Percentiles rank a stretch among this genome's conserved stretches.
phyloP scores from a whole-genome alignment of 805 yeast genomes.

The Candida berthetii region DNA sequence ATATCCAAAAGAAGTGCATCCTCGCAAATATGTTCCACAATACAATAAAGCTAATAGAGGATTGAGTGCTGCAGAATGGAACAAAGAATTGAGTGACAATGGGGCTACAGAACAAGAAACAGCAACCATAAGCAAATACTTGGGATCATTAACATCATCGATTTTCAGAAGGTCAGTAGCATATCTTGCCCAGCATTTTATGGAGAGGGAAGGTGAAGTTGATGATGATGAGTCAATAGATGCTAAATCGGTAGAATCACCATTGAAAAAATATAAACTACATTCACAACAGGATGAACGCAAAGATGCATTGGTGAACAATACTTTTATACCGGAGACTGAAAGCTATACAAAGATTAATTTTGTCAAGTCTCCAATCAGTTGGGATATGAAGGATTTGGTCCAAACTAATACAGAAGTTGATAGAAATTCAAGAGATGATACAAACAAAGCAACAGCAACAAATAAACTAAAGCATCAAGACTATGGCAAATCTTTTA shows the following conservation, averaged over 20 bases:
- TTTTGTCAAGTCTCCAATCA: constrained; percentile 15
- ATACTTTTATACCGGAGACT: constrained; percentile 6
- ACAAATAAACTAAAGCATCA: background rate
- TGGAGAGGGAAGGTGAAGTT: background rate
- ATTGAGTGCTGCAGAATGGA: background rate
- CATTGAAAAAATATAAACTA: constrained; percentile 3
- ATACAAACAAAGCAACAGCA: background rate
- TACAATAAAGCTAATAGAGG: background rate
- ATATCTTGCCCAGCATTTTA: background rate
- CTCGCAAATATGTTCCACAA: background rate
- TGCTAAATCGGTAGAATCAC: constrained; percentile 1
- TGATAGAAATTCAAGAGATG: background rate
- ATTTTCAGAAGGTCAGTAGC: background rate
- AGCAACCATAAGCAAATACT: background rate
- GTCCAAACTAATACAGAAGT: background rate
- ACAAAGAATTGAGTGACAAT: background rate
- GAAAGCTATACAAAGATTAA: constrained; percentile 8
- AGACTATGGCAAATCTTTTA: constrained; percentile 33
- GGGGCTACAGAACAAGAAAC: background rate
- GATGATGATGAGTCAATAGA: background rate
- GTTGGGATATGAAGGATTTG: constrained; percentile 11
- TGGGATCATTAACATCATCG: background rate
- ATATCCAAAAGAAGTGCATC: background rate
- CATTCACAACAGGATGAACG: background rate
- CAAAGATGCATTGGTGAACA: constrained; percentile 4